These are phyloP conservation scores for Metarhizium album DNA, from an alignment of 2,329 filamentous ascomycete genomes.

Conservation along the genomic window DNA sequence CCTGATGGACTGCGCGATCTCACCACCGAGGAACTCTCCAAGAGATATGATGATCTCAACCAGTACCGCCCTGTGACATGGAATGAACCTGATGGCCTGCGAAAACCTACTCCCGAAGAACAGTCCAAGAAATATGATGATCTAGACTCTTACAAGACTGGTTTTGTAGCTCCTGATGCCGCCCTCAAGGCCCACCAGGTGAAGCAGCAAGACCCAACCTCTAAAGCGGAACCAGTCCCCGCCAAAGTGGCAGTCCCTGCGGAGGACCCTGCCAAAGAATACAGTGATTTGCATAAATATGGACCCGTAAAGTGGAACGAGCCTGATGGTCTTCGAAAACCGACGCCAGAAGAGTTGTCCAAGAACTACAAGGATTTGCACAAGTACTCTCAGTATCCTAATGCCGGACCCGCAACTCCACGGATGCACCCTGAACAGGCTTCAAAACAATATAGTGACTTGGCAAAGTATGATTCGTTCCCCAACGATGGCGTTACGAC, in stretches of 20 bases:
- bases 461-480: slow-evolving; percentile 21
- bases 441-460: slow-evolving; percentile 26
- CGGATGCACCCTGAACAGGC: slow-evolving; percentile 23
- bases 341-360: slow-evolving; percentile 17
- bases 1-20: slow-evolving; percentile 21
- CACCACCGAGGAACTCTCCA: slow-evolving; percentile 27
- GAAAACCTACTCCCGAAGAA: slow-evolving; percentile 17
- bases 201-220: slow-evolving; percentile 7
- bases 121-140: slow-evolving; percentile 24
- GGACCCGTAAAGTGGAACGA: slow-evolving; percentile 8
- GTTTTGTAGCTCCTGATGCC: slow-evolving; percentile 6
- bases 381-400: slow-evolving; percentile 15
- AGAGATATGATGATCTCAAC: slow-evolving; percentile 26
- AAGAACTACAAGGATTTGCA: slow-evolving; percentile 20
- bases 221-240: slow-evolving; percentile 7
- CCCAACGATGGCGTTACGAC: slow-evolving; percentile 14
- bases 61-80: slow-evolving; percentile 20
- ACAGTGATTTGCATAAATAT: slow-evolving; percentile 9
- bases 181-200: slow-evolving; percentile 8
- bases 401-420: slow-evolving; percentile 12
- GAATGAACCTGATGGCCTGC: slow-evolving; percentile 20
- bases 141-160: slow-evolving; percentile 20
- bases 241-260: slow-evolving; percentile 4
- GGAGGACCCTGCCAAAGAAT: slow-evolving; percentile 1
- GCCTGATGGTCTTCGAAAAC: slow-evolving; percentile 7